These are phyloP conservation scores for Colletotrichum neosansevieriae DNA, from an alignment of 2,329 filamentous ascomycete species.

Conservation along the genomic window DNA sequence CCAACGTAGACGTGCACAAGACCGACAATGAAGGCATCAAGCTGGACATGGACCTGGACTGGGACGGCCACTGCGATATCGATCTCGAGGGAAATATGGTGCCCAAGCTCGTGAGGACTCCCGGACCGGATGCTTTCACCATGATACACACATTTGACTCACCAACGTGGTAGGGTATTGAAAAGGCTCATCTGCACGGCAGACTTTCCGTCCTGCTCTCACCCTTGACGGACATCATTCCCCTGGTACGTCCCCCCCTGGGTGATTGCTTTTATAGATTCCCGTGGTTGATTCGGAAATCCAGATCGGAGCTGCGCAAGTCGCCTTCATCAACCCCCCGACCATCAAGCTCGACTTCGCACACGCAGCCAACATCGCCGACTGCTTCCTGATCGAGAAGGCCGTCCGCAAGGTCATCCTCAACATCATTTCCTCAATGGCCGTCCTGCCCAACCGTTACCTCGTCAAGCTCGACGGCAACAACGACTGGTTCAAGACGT, in stretches of 20 bases:
- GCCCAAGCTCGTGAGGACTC: slow-evolving; percentile 54
- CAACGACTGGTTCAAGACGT: slow-evolving; percentile 62
- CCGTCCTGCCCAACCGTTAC: slow-evolving; percentile 61
- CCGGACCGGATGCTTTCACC: too few species aligned
- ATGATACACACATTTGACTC: slow-evolving; percentile 12
- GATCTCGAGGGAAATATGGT: slow-evolving; percentile 57
- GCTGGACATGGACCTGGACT: slow-evolving; percentile 60
- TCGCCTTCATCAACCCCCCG: slow-evolving; percentile 62
- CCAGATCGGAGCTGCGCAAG: slow-evolving; percentile 61
- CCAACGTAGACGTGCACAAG: slow-evolving; percentile 59
- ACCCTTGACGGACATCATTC: slow-evolving; percentile 59
- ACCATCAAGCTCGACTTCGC: slow-evolving; percentile 60
- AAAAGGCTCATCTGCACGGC: slow-evolving; percentile 57
- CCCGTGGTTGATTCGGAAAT: neutral
- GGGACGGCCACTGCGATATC: slow-evolving; percentile 60
- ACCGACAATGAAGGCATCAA: slow-evolving; percentile 58
- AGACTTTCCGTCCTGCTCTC: slow-evolving; percentile 57
- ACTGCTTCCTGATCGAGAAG: slow-evolving; percentile 54
- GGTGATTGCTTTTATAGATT: neutral
- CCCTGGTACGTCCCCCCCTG: slow-evolving; percentile 51
- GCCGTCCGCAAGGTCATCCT: slow-evolving; percentile 59
- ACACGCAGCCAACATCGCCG: slow-evolving; percentile 58
- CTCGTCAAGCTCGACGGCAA: slow-evolving; percentile 59
- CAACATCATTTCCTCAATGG: slow-evolving; percentile 57
- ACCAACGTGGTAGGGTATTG: slow-evolving; percentile 53